Evolutionary conservation across 83 land plant genomes (phyloP).

Genomic region (Picea engelmannii): DNA sequence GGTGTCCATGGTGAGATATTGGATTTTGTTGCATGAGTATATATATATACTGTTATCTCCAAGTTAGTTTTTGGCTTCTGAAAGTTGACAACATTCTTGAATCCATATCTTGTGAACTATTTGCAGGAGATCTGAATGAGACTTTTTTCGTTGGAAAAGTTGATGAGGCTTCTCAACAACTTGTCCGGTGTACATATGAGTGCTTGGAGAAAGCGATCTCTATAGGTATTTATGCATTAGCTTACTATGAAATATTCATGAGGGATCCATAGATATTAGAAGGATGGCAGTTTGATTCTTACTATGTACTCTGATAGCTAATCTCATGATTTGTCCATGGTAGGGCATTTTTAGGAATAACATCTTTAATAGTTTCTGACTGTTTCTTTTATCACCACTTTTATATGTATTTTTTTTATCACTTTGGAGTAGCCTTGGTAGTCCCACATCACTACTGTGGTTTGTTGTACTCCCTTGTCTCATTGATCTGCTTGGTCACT

Average conservation of each 20-base stretch:
- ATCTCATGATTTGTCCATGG: neutral
- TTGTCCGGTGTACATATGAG: constrained; percentile 90
- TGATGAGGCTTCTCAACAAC: constrained; percentile 74
- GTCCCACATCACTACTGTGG: too few relatives aligned
- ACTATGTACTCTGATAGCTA: too few relatives aligned
- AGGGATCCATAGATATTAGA: neutral
- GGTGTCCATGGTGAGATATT: constrained; percentile 81
- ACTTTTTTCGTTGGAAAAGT: constrained; percentile 94
- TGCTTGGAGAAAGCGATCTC: constrained; percentile 97
- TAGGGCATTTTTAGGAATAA: neutral
- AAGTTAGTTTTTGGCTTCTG: neutral
- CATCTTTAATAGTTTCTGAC: neutral
- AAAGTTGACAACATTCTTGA: neutral
- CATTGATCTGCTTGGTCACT: too few relatives aligned
- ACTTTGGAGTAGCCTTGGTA: too few relatives aligned
- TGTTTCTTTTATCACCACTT: too few relatives aligned
- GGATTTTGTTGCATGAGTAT: neutral
- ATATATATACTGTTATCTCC: neutral
- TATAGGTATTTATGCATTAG: constrained; percentile 51
- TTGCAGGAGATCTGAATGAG: constrained; percentile 92
- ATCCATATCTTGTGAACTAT: constrained; percentile 10
- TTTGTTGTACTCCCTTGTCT: too few relatives aligned
- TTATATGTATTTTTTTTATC: too few relatives aligned
- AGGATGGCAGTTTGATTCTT: neutral
- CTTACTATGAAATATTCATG: neutral